These are phyloP conservation scores for Tetrapisispora taiwanensis DNA, from an alignment of 805 yeast species.

Conservation along the genomic window DNA sequence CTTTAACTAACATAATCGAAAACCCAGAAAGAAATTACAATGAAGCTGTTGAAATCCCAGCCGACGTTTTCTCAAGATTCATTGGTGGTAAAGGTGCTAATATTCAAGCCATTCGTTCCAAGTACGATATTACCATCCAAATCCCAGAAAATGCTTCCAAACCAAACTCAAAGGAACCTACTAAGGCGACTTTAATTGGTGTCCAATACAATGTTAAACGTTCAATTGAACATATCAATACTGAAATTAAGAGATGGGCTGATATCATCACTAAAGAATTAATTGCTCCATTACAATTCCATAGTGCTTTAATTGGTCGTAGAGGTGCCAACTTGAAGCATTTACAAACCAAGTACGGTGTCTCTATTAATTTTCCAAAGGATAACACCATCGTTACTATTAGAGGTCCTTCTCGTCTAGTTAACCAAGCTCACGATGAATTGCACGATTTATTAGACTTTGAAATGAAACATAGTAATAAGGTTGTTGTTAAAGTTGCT, in stretches of 20 bases:
- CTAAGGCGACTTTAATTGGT: slow-evolving; percentile 59
- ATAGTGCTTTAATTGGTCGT: slow-evolving; percentile 73
- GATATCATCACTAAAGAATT: slow-evolving; percentile 65
- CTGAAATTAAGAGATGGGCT: slow-evolving; percentile 63
- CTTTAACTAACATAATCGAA: slow-evolving; percentile 22
- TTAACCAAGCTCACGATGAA: slow-evolving; percentile 72
- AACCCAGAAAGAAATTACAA: slow-evolving; percentile 23
- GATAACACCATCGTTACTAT: slow-evolving; percentile 52
- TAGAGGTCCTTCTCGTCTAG: slow-evolving; percentile 86
- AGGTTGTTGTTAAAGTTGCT: slow-evolving; percentile 54
- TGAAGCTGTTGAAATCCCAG: slow-evolving; percentile 49
- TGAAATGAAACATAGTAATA: slow-evolving; percentile 77
- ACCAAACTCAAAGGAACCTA: slow-evolving; percentile 20
- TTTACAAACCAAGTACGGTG: slow-evolving; percentile 79
- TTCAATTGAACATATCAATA: slow-evolving; percentile 48
- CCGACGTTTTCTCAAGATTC: slow-evolving; percentile 58
- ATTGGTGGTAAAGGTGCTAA: slow-evolving; percentile 85
- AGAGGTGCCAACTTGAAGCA: slow-evolving; percentile 72
- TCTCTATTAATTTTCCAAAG: slow-evolving; percentile 65
- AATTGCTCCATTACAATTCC: slow-evolving; percentile 66
- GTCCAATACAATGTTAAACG: slow-evolving; percentile 66
- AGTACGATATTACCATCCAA: slow-evolving; percentile 68
- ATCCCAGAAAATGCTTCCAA: slow-evolving; percentile 43
- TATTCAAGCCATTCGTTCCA: slow-evolving; percentile 56
- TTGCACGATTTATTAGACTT: slow-evolving; percentile 71